Percentiles rank a stretch among this genome's conserved stretches.
Evolutionary conservation across 192 early-diverging fungal genomes (phyloP).

Genomic region (Anaeromyces robustus): DNA sequence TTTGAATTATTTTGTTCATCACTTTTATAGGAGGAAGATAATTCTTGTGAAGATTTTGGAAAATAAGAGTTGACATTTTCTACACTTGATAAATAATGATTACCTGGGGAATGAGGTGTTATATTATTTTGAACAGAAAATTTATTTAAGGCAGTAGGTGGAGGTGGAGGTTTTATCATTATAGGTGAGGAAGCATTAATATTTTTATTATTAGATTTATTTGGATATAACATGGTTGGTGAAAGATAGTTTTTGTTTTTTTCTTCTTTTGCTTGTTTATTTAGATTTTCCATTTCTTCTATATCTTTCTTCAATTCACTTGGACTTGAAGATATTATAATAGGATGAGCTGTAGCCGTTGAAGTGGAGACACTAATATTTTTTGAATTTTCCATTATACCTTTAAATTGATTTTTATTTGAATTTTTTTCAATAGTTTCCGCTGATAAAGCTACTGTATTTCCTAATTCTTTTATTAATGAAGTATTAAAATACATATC

Average conservation of each 20-base stretch:
- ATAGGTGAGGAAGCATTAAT: neutral
- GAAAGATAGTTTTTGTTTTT: neutral
- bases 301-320: too few species aligned
- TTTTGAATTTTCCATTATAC: neutral
- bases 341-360: neutral
- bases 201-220: neutral
- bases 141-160: neutral
- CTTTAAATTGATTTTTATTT: neutral
- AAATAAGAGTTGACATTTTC: neutral
- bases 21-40: neutral
- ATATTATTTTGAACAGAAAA: neutral
- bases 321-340: too few species aligned
- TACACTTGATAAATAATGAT: neutral
- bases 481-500: neutral
- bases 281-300: too few species aligned
- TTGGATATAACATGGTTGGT: neutral
- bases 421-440: neutral
- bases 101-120: neutral
- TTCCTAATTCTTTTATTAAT: neutral
- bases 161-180: neutral
- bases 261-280: neutral
- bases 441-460: neutral
- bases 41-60: neutral
- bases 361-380: neutral
- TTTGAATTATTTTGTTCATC: neutral